Percentiles rank a stretch among this genome's conserved stretches.
Evolutionary conservation across 495 filamentous ascomycete species (phyloP).

Genomic region (Podospora fimiseda): DNA sequence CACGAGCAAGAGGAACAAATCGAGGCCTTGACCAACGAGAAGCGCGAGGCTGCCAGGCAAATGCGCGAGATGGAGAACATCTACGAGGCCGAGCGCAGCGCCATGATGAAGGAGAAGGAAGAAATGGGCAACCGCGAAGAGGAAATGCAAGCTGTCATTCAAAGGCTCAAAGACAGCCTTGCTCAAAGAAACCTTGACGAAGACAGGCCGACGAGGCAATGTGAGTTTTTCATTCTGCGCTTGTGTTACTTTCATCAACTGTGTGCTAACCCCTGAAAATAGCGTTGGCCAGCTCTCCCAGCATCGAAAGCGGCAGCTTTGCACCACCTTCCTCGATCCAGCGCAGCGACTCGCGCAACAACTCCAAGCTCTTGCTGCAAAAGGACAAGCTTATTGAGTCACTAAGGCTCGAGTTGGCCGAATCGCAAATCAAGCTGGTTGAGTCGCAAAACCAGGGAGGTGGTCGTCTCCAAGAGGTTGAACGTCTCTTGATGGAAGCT

Average conservation of each 20-base stretch:
- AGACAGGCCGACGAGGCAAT: conserved; percentile 58
- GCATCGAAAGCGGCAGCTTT: conserved; percentile 64
- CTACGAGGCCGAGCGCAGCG: conserved; percentile 81
- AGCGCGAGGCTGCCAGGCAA: conserved; percentile 69
- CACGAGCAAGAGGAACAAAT: conserved; percentile 79
- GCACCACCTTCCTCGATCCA: conserved; percentile 79
- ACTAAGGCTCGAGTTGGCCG: conserved; percentile 82
- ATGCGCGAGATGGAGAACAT: conserved; percentile 83
- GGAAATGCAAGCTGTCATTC: conserved; percentile 80
- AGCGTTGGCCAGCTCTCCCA: conserved; percentile 50
- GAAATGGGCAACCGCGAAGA: conserved; percentile 77
- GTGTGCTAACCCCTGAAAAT: conserved; percentile 9
- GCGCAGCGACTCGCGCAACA: conserved; percentile 75
- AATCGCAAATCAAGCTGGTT: conserved; percentile 90
- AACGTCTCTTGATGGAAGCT: conserved; percentile 79
- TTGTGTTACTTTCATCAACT: background rate
- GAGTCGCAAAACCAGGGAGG: conserved; percentile 91
- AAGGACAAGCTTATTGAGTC: conserved; percentile 96
- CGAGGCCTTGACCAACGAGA: conserved; percentile 71
- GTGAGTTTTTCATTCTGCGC: conserved; percentile 42
- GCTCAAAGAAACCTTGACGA: conserved; percentile 66
- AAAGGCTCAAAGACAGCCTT: conserved; percentile 81
- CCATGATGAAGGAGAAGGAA: conserved; percentile 85
- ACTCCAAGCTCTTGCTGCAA: conserved; percentile 79
- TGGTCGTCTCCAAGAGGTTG: conserved; percentile 74